Conservation (phyloP, 1,284 basidiomycete species). For the Fomitopsis pinicola region DNA sequence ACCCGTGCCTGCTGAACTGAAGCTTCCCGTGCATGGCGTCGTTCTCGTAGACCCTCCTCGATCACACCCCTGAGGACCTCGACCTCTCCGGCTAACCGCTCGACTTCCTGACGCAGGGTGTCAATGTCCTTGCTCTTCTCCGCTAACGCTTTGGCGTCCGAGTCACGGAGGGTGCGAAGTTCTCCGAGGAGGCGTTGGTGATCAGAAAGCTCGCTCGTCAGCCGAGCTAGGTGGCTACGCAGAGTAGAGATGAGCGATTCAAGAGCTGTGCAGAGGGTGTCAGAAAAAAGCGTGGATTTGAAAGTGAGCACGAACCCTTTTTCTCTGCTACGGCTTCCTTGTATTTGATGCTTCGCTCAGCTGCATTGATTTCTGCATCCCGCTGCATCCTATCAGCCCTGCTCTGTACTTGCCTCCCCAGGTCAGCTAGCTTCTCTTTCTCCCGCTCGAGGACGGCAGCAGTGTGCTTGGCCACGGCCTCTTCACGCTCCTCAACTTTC, state of each 20-base stretch:
- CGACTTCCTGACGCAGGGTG: constrained; percentile 61
- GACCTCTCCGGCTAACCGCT: constrained; percentile 75
- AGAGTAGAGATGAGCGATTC: constrained; percentile 74
- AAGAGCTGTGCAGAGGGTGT: constrained; percentile 24
- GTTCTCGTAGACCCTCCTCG: constrained; percentile 75
- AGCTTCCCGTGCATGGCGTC: constrained; percentile 39
- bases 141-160: constrained; percentile 54
- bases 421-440: constrained; percentile 7
- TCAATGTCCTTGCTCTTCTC: constrained; percentile 63
- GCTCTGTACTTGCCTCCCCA: constrained; percentile 8
- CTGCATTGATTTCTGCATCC: constrained; percentile 17
- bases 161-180: constrained; percentile 58
- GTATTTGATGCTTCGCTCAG: constrained; percentile 38
- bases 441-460: constrained; percentile 22
- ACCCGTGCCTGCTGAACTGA: constrained; percentile 9
- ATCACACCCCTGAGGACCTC: constrained; percentile 79
- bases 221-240: constrained; percentile 66
- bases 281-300: constrained; percentile 5
- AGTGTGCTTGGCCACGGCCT: constrained; percentile 34
- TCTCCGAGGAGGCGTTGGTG: constrained; percentile 65
- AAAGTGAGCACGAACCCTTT: constrained; percentile 53
- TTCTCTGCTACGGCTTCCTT: constrained; percentile 78
- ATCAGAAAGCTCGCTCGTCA: constrained; percentile 73
- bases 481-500: constrained; percentile 51
- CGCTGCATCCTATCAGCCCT: constrained; percentile 9